Evolutionary conservation across 75 land plant genomes (phyloP).

Genomic region (Cupressus sempervirens): DNA sequence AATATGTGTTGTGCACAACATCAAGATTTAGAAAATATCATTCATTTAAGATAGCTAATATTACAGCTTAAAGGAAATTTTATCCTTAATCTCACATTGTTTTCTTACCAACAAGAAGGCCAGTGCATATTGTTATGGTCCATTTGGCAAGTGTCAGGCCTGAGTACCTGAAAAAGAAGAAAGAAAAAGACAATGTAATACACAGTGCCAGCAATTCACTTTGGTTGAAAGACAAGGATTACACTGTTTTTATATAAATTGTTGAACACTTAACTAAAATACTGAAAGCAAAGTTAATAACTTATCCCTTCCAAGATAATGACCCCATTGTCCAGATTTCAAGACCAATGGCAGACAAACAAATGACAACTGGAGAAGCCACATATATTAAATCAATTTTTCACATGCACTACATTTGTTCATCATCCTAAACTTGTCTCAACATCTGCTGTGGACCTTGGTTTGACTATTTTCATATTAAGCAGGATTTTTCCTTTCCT

Average conservation of each 20-base stretch:
- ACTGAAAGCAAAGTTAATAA: background rate
- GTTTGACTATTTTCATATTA: background rate
- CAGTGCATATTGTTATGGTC: conserved; percentile 32
- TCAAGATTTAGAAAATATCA: background rate
- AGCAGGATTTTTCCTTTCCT: background rate
- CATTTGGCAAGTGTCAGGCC: conserved; percentile 42
- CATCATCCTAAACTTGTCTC: background rate
- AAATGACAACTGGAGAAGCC: background rate
- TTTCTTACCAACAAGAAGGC: conserved; percentile 42
- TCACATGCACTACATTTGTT: background rate
- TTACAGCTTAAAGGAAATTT: conserved; percentile 7
- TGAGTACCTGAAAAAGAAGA: conserved; percentile 29
- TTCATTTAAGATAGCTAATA: background rate
- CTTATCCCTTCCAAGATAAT: background rate
- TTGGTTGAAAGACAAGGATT: background rate
- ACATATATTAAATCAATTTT: background rate
- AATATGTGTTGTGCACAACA: background rate
- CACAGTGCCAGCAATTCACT: background rate
- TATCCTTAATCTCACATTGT: background rate
- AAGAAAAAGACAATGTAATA: background rate
- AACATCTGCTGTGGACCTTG: background rate
- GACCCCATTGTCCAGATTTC: background rate
- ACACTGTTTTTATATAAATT: background rate
- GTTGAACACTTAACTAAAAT: background rate
- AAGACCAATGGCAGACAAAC: background rate